Evolutionary conservation across 2,329 filamentous ascomycete genomes (phyloP).

Genomic region (Arthrobotrys megalospora): DNA sequence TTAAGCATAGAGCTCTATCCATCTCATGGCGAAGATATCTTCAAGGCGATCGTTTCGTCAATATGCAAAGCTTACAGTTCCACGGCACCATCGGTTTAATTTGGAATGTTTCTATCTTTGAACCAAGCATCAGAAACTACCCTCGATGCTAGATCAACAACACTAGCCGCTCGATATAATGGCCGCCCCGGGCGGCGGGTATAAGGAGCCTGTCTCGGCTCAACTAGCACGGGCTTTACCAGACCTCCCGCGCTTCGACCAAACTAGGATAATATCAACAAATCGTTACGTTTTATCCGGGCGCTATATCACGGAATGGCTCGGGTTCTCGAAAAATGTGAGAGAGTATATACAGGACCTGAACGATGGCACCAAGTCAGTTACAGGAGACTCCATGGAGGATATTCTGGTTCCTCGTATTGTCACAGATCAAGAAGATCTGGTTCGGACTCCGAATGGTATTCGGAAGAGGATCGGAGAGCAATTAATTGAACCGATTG

Average conservation of each 20-base stretch:
- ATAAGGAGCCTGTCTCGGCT: slow-evolving; percentile 24
- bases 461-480: slow-evolving; percentile 14
- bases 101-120: not conserved
- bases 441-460: slow-evolving; percentile 4
- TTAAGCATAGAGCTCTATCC: slow-evolving; percentile 11
- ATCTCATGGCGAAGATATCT: slow-evolving; percentile 5
- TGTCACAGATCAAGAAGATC: not conserved
- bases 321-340: slow-evolving; percentile 22
- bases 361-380: slow-evolving; percentile 13
- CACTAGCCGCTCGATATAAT: slow-evolving; percentile 7
- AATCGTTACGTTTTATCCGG: slow-evolving; percentile 13
- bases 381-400: slow-evolving; percentile 22
- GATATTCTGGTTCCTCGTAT: slow-evolving; percentile 10
- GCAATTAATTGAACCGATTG: slow-evolving; percentile 17
- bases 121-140: not conserved
- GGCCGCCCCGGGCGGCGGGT: slow-evolving; percentile 23
- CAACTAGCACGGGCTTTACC: slow-evolving; percentile 21
- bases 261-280: slow-evolving; percentile 4
- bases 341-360: slow-evolving; percentile 14
- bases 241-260: slow-evolving; percentile 16
- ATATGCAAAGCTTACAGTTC: not conserved
- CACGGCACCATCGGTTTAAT: not conserved
- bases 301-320: slow-evolving; percentile 7
- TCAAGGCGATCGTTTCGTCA: not conserved
- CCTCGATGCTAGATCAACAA: slow-evolving; percentile 4